Percentiles rank a stretch among this genome's conserved stretches.
Conservation (phyloP, 257 asterid genomes). For the Ehretia macrophylla region DNA sequence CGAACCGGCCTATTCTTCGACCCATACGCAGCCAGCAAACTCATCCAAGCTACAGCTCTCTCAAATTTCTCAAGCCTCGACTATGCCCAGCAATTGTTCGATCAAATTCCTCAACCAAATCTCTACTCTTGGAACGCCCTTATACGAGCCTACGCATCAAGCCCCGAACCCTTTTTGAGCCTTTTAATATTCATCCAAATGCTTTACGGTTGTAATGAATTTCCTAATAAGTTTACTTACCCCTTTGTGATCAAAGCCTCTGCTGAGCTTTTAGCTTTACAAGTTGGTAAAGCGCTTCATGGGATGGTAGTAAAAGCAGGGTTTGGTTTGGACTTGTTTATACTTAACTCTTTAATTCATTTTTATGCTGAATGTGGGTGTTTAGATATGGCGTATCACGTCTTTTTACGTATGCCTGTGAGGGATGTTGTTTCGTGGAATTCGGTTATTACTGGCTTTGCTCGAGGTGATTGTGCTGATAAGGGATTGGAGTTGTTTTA, state of each 20-base stretch:
- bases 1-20: constrained; percentile 60
- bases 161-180: constrained; percentile 33
- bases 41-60: constrained; percentile 44
- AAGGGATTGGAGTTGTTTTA: constrained; percentile 50
- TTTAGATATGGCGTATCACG: constrained; percentile 46
- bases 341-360: constrained; percentile 56
- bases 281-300: constrained; percentile 60
- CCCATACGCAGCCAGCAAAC: constrained; percentile 70
- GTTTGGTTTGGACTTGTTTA: constrained; percentile 48
- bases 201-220: constrained; percentile 35
- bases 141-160: constrained; percentile 58
- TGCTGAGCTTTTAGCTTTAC: constrained; percentile 40
- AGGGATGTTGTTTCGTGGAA: constrained; percentile 86
- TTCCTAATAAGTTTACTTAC: constrained; percentile 64
- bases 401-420: constrained; percentile 45
- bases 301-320: constrained; percentile 69
- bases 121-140: constrained; percentile 70
- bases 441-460: constrained; percentile 67
- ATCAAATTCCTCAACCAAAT: constrained; percentile 70
- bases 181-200: constrained; percentile 39
- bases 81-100: constrained; percentile 73
- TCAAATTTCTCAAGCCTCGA: constrained; percentile 50
- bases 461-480: constrained; percentile 38
- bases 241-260: constrained; percentile 79
- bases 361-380: constrained; percentile 61